Percentiles rank a stretch among this genome's conserved stretches.
Conservation (phyloP, 148 eudicot species). For the Camellia granthamiana region DNA sequence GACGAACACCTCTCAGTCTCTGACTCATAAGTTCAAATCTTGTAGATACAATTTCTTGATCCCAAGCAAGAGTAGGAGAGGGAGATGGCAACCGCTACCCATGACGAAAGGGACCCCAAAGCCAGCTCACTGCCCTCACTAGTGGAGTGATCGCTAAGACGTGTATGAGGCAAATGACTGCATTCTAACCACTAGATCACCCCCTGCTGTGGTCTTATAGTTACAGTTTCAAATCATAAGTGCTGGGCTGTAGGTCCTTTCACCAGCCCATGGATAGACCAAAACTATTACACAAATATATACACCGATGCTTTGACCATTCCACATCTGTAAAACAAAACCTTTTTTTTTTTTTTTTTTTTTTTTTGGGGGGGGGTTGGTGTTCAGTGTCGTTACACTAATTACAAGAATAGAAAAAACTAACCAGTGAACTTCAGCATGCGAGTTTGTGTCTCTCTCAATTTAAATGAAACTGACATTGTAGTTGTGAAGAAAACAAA, state of each 20-base stretch:
- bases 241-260: not conserved
- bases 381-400: not conserved
- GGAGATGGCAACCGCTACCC: not conserved
- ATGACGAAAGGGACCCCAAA: not conserved
- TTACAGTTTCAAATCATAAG: not conserved
- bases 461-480: slow-evolving; percentile 96
- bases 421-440: slow-evolving; percentile 98
- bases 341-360: not conserved
- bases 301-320: not conserved
- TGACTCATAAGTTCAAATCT: not conserved
- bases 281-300: not conserved
- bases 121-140: not conserved
- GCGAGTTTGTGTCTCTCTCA: slow-evolving; percentile 98
- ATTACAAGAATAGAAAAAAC: slow-evolving; percentile 13
- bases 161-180: not conserved
- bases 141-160: not conserved
- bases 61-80: not conserved
- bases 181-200: not conserved
- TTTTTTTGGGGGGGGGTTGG: too few species aligned
- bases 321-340: not conserved
- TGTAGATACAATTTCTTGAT: not conserved
- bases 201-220: not conserved
- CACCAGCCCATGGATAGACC: slow-evolving; percentile 4
- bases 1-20: not conserved
- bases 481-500: slow-evolving; percentile 99